Base-by-base conservation (phyloP, 805 yeast species). In the Blastobotrys muscicola region DNA sequence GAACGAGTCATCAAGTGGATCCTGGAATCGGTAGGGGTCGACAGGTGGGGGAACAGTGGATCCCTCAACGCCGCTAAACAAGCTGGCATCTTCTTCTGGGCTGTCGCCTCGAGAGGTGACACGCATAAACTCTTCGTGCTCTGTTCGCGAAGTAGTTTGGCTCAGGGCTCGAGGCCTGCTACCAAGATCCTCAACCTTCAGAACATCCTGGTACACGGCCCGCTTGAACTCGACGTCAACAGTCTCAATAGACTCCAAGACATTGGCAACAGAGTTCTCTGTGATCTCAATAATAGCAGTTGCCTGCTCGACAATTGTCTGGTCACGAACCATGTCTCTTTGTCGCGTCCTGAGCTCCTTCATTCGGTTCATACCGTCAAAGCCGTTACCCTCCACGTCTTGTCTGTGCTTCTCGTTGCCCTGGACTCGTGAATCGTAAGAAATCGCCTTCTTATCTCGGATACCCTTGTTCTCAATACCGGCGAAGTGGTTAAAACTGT, bases 11-110 rank as follows among this genome's bases (percentile, higher is more conserved):
- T 74, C 76, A 39, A 92, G 59, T 0, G 98, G 99, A 63, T 92
- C 99, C 45, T 75, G 80, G 59, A 92, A 87, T 2, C 76, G 68
- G 61, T 85, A 89, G 0, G 98, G 98, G 59, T 87, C 97, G 48
- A 92, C 72, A 12, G 37, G 42, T 4, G 9, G 20, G 5, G 42
- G 38, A 26, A 13, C 33, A 7, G 37, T 38, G 2, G 37, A 35
- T 2, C 29, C 29, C 1, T 29, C 39, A 14, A 10, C 32, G 11
- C 15, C 41, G 23, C 30, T 34, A 14, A 12, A 11, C 37, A 14
- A 4, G 13, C 13, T 31, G 6, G 26, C 26, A 6, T 20, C 26
- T 20, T 20, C 26, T 20, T 20, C 26, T 4, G 26, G 26, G 26
- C 26, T 20, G 26, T 20, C 26, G 26, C 26, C 26, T 4, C 26